phyloP scores from a whole-genome alignment of 768 basidiomycete species.

The Amanita rubescens region DNA sequence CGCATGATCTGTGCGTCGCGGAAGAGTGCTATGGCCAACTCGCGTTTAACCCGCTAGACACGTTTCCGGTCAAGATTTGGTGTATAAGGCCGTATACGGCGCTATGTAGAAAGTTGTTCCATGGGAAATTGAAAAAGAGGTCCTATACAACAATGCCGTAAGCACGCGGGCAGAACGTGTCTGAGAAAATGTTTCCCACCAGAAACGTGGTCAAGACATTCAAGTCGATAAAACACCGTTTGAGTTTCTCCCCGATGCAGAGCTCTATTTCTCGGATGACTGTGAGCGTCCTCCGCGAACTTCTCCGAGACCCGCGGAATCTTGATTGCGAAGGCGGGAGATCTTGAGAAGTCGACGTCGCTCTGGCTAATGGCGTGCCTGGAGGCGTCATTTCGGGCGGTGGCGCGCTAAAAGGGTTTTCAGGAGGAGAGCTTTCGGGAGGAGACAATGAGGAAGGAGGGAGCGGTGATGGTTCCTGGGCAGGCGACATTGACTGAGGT shows the following conservation, averaged over 20 bases:
- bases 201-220: no score
- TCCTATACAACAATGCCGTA: no score
- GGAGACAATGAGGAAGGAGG: conserved; percentile 26
- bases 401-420: conserved; percentile 16
- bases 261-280: conserved; percentile 30
- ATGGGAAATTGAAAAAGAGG: no score
- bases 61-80: no score
- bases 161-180: not conserved
- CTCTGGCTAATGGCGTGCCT: conserved; percentile 19
- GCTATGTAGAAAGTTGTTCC: no score
- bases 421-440: no score
- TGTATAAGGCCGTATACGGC: no score
- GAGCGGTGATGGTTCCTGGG: conserved; percentile 26
- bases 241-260: conserved; percentile 73
- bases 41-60: conserved; percentile 81
- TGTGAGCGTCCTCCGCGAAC: no score
- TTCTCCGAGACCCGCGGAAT: no score
- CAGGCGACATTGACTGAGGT: conserved; percentile 26
- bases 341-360: conserved; percentile 16
- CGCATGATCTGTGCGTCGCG: no score
- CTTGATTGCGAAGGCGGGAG: no score
- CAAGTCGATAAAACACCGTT: conserved; percentile 66
- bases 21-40: no score
- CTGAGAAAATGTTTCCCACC: conserved; percentile 27
- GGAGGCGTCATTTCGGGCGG: conserved; percentile 24